Conservation (phyloP, 2,329 filamentous ascomycete species). For the Keithomyces neogunnii region DNA sequence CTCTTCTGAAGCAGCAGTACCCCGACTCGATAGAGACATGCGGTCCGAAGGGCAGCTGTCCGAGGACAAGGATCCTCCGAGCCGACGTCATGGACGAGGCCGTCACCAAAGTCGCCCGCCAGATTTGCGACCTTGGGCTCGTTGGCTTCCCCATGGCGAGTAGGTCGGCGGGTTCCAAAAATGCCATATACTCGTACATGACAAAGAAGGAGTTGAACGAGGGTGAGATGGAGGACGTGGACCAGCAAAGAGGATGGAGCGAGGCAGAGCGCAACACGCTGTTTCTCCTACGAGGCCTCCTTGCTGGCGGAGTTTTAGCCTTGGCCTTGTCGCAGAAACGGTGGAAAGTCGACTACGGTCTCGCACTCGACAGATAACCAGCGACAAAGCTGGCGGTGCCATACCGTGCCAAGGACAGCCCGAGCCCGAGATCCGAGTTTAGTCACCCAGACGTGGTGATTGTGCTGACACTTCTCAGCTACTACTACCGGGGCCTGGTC, state of each 20-base stretch:
- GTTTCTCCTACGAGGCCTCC: constrained; percentile 41
- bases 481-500: neutral
- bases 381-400: constrained; percentile 28
- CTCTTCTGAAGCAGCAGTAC: constrained; percentile 24
- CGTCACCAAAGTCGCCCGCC: neutral
- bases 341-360: constrained; percentile 55
- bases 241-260: constrained; percentile 24
- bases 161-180: constrained; percentile 20
- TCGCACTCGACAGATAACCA: constrained; percentile 27
- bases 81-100: constrained; percentile 3
- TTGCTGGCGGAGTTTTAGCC: constrained; percentile 42
- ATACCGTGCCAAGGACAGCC: neutral
- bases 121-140: constrained; percentile 28
- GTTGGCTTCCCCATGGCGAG: constrained; percentile 31
- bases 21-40: constrained; percentile 22
- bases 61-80: constrained; percentile 14
- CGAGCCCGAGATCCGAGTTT: neutral
- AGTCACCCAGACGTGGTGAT: neutral
- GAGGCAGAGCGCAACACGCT: constrained; percentile 23
- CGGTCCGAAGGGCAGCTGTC: constrained; percentile 24
- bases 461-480: neutral
- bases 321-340: constrained; percentile 46
- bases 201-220: constrained; percentile 19
- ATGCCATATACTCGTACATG: constrained; percentile 36
- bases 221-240: constrained; percentile 24